Conservation (phyloP, 345 rosid genomes). For the Limnanthes douglasii region DNA sequence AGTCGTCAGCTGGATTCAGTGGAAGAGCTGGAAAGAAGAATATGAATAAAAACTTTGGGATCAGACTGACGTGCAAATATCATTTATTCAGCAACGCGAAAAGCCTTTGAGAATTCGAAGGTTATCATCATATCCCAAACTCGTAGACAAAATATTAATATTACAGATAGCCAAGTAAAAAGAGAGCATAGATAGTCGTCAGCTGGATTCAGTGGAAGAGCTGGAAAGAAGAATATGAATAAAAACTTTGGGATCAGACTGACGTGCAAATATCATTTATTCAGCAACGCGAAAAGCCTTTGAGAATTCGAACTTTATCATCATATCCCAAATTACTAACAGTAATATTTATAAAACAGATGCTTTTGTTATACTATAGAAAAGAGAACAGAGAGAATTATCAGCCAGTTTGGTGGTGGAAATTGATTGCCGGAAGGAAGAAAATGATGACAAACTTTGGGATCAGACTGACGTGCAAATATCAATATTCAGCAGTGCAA, state of each 20-base stretch:
- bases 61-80: slow-evolving; percentile 52
- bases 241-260: slow-evolving; percentile 24
- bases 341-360: too few species aligned
- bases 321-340: slow-evolving; percentile 15
- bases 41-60: slow-evolving; percentile 8
- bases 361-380: too few species aligned
- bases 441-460: too few species aligned
- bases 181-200: too few species aligned
- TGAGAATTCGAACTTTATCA: slow-evolving; percentile 11
- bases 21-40: too few species aligned
- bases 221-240: too few species aligned
- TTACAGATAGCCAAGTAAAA: too few species aligned
- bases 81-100: slow-evolving; percentile 16
- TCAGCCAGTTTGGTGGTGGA: too few species aligned
- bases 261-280: slow-evolving; percentile 32
- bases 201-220: too few species aligned
- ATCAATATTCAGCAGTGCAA: neutral
- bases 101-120: slow-evolving; percentile 12
- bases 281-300: slow-evolving; percentile 20
- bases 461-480: slow-evolving; percentile 5
- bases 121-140: slow-evolving; percentile 18
- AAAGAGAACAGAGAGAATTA: too few species aligned
- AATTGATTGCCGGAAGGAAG: neutral
- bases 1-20: too few species aligned
- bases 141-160: too few species aligned